Conservation (phyloP, 2,329 filamentous ascomycete genomes). For the Aspergillus versicolor region DNA sequence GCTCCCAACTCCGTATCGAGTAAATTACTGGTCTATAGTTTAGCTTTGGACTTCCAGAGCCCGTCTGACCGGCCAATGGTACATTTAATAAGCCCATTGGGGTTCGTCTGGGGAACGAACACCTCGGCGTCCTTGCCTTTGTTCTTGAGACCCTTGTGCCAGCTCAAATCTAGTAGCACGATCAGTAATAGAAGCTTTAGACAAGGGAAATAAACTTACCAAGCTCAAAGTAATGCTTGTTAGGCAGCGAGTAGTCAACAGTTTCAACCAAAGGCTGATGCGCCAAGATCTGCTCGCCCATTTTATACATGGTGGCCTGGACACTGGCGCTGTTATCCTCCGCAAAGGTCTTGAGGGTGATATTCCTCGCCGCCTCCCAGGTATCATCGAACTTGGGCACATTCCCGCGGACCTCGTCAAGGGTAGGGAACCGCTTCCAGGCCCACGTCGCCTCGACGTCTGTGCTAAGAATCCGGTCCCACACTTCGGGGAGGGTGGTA, state of each 20-base stretch:
- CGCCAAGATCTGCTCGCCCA: conserved; percentile 82
- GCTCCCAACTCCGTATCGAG: conserved; percentile 18
- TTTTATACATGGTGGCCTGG: conserved; percentile 98
- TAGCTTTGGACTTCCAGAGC: conserved; percentile 28
- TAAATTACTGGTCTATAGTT: conserved; percentile 32
- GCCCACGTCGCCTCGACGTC: conserved; percentile 85
- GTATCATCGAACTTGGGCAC: conserved; percentile 72
- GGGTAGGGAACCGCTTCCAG: conserved; percentile 70
- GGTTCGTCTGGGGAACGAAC: conserved; percentile 86
- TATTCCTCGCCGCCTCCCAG: conserved; percentile 72
- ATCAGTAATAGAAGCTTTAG: conserved; percentile 7
- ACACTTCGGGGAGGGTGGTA: conserved; percentile 85
- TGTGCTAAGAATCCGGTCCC: conserved; percentile 93
- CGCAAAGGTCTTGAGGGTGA: conserved; percentile 90
- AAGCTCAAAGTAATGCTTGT: conserved; percentile 99
- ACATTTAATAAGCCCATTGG: conserved; percentile 94
- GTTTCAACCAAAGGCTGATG: conserved; percentile 68
- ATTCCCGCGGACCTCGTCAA: conserved; percentile 66
- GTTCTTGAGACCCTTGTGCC: conserved; percentile 95
- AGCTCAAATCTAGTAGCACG: conserved; percentile 71
- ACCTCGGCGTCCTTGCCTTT: conserved; percentile 94
- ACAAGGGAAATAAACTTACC: conserved; percentile 47
- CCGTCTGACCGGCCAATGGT: conserved; percentile 58
- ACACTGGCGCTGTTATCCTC: conserved; percentile 89
- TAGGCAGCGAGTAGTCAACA: conserved; percentile 83